phyloP scores from a whole-genome alignment of 257 asterid species.

The Avicennia marina region DNA sequence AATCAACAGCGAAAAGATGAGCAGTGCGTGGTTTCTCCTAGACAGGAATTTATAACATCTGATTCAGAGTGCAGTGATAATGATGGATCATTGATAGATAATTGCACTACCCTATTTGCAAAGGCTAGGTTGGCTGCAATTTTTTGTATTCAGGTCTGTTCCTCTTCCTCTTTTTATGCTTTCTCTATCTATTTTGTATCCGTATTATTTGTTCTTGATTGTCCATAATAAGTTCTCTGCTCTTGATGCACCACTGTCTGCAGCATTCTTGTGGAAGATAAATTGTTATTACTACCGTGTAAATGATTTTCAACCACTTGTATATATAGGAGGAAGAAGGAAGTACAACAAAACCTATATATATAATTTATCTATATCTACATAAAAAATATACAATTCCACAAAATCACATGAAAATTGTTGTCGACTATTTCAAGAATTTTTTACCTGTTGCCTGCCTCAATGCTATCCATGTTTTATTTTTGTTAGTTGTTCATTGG shows the following conservation, averaged over 20 bases:
- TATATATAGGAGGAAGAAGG: too few relatives aligned
- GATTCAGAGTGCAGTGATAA: constrained; percentile 92
- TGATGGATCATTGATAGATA: constrained; percentile 60
- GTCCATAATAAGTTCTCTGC: constrained; percentile 3
- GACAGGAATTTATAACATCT: constrained; percentile 49
- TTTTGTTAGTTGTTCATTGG: too few relatives aligned
- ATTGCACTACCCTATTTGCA: constrained; percentile 36
- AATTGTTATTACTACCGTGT: too few relatives aligned
- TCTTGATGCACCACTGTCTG: constrained; percentile 3
- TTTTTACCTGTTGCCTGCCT: too few relatives aligned
- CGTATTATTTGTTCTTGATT: not conserved
- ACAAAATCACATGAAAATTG: too few relatives aligned
- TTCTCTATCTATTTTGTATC: constrained; percentile 1
- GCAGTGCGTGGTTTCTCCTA: constrained; percentile 35
- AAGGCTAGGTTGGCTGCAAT: constrained; percentile 83
- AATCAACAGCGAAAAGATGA: constrained; percentile 34
- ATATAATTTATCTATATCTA: too few relatives aligned
- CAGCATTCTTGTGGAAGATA: too few relatives aligned
- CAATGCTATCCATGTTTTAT: too few relatives aligned
- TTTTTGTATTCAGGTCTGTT: constrained; percentile 76
- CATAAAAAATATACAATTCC: too few relatives aligned
- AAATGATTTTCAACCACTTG: too few relatives aligned
- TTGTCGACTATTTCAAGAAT: too few relatives aligned
- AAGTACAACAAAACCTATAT: too few relatives aligned
- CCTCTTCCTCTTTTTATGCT: constrained; percentile 15